Evolutionary conservation across 1,284 basidiomycete genomes (phyloP).

Genomic region (Leccinum subrobustum): DNA sequence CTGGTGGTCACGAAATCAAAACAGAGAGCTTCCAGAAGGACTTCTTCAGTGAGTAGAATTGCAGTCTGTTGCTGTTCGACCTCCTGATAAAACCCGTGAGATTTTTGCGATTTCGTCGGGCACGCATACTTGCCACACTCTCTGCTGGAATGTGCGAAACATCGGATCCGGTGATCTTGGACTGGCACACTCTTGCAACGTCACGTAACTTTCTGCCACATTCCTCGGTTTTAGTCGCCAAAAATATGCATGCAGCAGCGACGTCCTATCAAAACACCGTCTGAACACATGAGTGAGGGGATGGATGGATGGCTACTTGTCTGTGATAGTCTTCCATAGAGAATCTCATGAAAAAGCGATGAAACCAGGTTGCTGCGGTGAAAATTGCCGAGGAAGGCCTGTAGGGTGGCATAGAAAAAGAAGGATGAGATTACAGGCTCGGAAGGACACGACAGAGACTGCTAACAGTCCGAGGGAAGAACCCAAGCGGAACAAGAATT

Average conservation of each 20-base stretch:
- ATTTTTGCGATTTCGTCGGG: constrained; percentile 4
- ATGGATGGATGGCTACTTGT: constrained; percentile 47
- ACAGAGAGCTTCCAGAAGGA: constrained; percentile 83
- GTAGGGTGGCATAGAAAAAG: constrained; percentile 15
- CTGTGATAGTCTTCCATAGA: constrained; percentile 83
- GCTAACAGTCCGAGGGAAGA: constrained; percentile 72
- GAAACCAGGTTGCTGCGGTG: constrained; percentile 87
- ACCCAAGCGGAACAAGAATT: constrained; percentile 78
- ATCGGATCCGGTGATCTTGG: constrained; percentile 62
- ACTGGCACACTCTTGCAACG: constrained; percentile 74
- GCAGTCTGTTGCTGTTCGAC: constrained; percentile 71
- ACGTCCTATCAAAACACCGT: constrained; percentile 58
- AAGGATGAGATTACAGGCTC: constrained; percentile 16
- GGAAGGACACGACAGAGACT: constrained; percentile 11
- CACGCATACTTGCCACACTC: constrained; percentile 49
- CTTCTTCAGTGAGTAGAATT: constrained; percentile 81
- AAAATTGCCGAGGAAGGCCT: constrained; percentile 79
- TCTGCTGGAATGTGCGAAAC: constrained; percentile 56
- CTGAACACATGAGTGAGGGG: constrained; percentile 10
- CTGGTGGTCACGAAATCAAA: constrained; percentile 88
- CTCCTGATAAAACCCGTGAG: constrained; percentile 45
- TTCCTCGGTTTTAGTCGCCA: constrained; percentile 91
- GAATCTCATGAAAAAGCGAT: constrained; percentile 93
- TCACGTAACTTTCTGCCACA: constrained; percentile 84
- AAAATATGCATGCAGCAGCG: constrained; percentile 86